Evolutionary conservation across 495 filamentous ascomycete species (phyloP).

Genomic region (Penicillium goetzii): DNA sequence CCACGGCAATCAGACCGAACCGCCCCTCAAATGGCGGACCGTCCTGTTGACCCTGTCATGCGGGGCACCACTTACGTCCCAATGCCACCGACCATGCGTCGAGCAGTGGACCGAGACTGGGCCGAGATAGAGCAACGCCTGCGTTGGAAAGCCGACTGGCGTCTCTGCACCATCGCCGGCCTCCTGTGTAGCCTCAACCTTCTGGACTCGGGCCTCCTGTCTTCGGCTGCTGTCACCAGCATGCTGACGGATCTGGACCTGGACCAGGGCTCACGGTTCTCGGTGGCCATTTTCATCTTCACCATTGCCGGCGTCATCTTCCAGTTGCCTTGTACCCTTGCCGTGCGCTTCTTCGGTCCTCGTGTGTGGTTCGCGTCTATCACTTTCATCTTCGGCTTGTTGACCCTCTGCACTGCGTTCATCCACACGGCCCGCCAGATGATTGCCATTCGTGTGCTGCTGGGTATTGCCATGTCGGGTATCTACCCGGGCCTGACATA

Average conservation of each 20-base stretch:
- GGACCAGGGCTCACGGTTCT: slow-evolving; percentile 63
- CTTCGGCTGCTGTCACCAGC: slow-evolving; percentile 73
- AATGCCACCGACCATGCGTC: neutral
- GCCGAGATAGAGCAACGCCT: slow-evolving; percentile 44
- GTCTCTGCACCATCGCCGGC: slow-evolving; percentile 77
- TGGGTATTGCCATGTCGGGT: slow-evolving; percentile 69
- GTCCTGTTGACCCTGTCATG: neutral
- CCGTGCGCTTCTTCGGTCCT: slow-evolving; percentile 69
- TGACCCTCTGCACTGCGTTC: slow-evolving; percentile 70
- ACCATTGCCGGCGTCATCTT: slow-evolving; percentile 74
- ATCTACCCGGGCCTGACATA: slow-evolving; percentile 75
- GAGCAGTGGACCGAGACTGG: neutral
- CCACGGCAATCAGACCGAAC: neutral
- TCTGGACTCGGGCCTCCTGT: slow-evolving; percentile 77
- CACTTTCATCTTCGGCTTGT: slow-evolving; percentile 69
- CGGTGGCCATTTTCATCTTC: slow-evolving; percentile 78
- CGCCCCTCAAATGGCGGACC: neutral
- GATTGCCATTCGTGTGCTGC: slow-evolving; percentile 70
- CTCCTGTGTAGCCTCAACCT: slow-evolving; percentile 74
- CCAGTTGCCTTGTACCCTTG: slow-evolving; percentile 74
- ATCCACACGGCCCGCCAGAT: slow-evolving; percentile 69
- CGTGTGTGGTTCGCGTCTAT: slow-evolving; percentile 69
- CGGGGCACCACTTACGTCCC: neutral
- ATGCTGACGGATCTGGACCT: slow-evolving; percentile 69
- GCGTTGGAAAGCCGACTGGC: slow-evolving; percentile 68